phyloP scores from a whole-genome alignment of 2,329 filamentous ascomycete genomes.

The Ciborinia camelliae region DNA sequence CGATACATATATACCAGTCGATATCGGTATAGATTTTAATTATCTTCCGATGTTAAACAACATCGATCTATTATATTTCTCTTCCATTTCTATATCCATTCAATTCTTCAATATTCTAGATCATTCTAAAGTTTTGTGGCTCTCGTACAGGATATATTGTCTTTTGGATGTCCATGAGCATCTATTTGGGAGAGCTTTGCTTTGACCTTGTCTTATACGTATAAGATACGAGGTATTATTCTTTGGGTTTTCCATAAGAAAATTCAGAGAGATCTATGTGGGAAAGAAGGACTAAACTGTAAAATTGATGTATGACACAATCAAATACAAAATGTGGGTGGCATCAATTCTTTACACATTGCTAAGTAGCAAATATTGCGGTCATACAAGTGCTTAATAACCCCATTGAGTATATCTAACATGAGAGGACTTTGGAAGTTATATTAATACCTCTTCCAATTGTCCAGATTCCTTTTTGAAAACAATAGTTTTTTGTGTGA shows the following conservation, averaged over 20 bases:
- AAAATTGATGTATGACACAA: neutral
- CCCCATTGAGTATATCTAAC: neutral
- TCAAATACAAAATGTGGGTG: neutral
- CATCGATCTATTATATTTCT: neutral
- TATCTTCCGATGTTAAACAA: neutral
- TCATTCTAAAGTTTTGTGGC: neutral
- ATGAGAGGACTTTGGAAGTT: neutral
- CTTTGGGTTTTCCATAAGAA: neutral
- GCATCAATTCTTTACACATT: neutral
- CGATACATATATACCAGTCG: too few relatives aligned
- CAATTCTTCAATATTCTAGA: neutral
- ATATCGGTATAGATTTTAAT: neutral
- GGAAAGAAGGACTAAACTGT: neutral
- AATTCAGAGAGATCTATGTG: neutral
- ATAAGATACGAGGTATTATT: neutral
- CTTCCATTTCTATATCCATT: neutral
- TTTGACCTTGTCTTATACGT: too few relatives aligned
- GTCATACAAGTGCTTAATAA: neutral
- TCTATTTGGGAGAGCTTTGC: too few relatives aligned
- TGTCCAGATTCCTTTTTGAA: neutral
- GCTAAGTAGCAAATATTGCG: neutral
- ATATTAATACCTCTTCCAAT: neutral
- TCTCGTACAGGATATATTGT: neutral
- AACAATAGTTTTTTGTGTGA: neutral
- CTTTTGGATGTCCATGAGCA: neutral